Evolutionary conservation across 2,329 filamentous ascomycete species (phyloP).

Genomic region (Didymella exigua): DNA sequence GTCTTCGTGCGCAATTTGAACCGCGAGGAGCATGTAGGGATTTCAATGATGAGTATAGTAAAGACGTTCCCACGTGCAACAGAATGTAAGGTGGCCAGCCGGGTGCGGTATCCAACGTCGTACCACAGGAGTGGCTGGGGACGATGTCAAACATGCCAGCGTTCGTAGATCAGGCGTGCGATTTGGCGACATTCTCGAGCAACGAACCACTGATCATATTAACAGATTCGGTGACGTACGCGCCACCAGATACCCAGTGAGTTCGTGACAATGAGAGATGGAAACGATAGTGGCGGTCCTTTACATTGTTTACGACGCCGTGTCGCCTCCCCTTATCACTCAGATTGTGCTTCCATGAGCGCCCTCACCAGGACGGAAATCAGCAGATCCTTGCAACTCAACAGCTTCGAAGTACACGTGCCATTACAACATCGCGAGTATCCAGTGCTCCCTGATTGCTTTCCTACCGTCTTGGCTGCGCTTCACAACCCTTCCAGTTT

Average conservation of each 20-base stretch:
- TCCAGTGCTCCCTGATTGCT: background rate
- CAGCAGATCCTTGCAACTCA: background rate
- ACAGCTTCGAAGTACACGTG: background rate
- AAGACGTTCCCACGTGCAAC: background rate
- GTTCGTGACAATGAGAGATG: background rate
- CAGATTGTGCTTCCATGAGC: background rate
- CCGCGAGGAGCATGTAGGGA: background rate
- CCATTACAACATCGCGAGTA: background rate
- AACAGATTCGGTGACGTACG: background rate
- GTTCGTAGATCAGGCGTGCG: background rate
- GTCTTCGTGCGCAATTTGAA: background rate
- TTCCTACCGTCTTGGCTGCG: constrained; percentile 2
- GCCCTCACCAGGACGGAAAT: background rate
- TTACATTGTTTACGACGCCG: background rate
- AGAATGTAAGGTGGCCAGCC: background rate
- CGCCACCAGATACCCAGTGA: background rate
- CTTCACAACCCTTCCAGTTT: background rate
- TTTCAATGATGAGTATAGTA: background rate
- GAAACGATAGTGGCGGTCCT: too few species aligned
- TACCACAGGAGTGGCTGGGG: background rate
- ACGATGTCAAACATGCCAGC: background rate
- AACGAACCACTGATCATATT: background rate
- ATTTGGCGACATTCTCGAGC: background rate
- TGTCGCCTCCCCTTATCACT: too few species aligned
- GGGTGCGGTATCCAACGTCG: background rate